A percentile compares a stretch with the other conserved stretches of the same genome.
Conservation (phyloP, 306 rosid genomes). For the Ormosia emarginata region DNA sequence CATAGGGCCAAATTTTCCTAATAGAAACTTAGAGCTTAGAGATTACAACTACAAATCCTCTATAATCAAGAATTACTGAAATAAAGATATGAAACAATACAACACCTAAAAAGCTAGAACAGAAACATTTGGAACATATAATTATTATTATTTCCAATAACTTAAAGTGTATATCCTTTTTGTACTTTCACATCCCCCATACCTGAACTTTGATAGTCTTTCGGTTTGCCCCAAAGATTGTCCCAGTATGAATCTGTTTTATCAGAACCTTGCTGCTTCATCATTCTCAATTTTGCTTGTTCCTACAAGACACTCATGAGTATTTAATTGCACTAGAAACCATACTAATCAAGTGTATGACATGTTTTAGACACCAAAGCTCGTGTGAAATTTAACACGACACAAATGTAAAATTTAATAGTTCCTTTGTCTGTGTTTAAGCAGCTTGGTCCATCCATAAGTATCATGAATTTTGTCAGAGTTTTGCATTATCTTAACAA, state of each 20-base stretch:
- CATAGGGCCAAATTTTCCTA: neutral
- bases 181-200: neutral
- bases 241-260: slow-evolving; percentile 62
- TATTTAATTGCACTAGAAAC: neutral
- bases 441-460: neutral
- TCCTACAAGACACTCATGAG: slow-evolving; percentile 39
- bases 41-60: neutral
- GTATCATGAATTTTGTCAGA: neutral
- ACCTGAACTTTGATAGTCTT: slow-evolving; percentile 68
- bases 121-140: neutral
- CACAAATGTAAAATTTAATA: neutral
- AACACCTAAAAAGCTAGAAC: neutral
- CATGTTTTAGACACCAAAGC: neutral
- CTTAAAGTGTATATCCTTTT: neutral
- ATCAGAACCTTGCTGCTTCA: slow-evolving; percentile 59
- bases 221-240: slow-evolving; percentile 67
- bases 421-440: neutral
- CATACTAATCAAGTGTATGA: neutral
- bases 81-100: neutral
- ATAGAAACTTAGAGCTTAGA: neutral
- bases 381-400: neutral
- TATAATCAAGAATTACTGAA: neutral
- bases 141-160: neutral
- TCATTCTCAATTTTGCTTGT: slow-evolving; percentile 73
- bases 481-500: too few species aligned